A percentile compares a stretch with the other conserved stretches of the same genome.
Evolutionary conservation across 1,284 basidiomycete species (phyloP).

Genomic region (Phellopilus nigrolimitatus): DNA sequence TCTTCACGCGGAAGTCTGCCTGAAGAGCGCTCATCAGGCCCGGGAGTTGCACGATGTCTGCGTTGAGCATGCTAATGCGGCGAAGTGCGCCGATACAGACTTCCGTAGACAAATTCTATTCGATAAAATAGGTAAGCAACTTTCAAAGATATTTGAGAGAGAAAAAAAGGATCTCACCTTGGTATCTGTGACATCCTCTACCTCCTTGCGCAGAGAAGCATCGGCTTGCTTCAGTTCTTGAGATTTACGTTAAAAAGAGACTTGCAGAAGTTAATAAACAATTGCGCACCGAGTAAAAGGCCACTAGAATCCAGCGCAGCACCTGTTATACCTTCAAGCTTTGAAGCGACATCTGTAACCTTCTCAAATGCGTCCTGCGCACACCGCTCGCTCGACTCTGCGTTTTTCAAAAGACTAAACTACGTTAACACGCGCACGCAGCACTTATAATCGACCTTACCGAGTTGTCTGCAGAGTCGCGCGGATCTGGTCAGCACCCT

Average conservation of each 20-base stretch:
- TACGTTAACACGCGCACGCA: constrained; percentile 3
- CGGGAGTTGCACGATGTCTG: constrained; percentile 68
- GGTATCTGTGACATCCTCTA: constrained; percentile 48
- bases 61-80: constrained; percentile 71
- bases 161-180: constrained; percentile 44
- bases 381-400: constrained; percentile 46
- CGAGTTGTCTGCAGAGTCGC: constrained; percentile 40
- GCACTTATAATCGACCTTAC: constrained; percentile 31
- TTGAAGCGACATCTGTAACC: constrained; percentile 46
- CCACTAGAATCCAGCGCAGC: constrained; percentile 47
- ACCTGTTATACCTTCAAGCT: constrained; percentile 50
- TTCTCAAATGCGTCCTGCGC: constrained; percentile 56
- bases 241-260: neutral
- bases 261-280: neutral
- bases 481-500: constrained; percentile 58
- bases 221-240: constrained; percentile 64
- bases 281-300: constrained; percentile 49
- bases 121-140: constrained; percentile 17
- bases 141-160: constrained; percentile 4
- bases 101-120: constrained; percentile 72
- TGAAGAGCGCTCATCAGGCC: constrained; percentile 60
- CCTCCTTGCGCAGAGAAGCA: constrained; percentile 50
- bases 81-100: constrained; percentile 63
- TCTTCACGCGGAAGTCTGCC: constrained; percentile 64
- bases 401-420: constrained; percentile 54